Percentiles rank a stretch among this genome's conserved stretches.
Conservation (phyloP, 345 rosid species). For the Draba incana region DNA sequence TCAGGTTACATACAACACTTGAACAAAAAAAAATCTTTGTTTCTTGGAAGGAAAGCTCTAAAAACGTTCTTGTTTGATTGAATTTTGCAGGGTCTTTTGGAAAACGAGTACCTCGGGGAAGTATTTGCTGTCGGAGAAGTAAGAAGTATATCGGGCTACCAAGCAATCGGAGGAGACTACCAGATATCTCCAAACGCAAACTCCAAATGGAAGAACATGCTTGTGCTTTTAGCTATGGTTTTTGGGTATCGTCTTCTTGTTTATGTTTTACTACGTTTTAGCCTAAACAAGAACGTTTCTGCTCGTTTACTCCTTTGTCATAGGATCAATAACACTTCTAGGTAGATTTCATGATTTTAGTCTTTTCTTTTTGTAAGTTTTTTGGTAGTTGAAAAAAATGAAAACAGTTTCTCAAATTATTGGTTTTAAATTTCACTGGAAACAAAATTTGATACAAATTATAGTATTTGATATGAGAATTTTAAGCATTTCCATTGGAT, state of each 20-base stretch:
- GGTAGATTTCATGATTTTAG: neutral
- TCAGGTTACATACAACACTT: slow-evolving; percentile 57
- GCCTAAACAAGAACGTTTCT: slow-evolving; percentile 22
- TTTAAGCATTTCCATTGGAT: slow-evolving; percentile 31
- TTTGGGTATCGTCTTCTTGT: slow-evolving; percentile 72
- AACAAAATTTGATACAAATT: too few species aligned
- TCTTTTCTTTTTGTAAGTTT: slow-evolving; percentile 6
- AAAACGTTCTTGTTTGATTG: slow-evolving; percentile 8
- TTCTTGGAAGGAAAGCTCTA: neutral
- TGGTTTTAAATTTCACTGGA: neutral
- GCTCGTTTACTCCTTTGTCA: slow-evolving; percentile 29
- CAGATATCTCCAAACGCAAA: slow-evolving; percentile 71
- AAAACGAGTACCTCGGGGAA: slow-evolving; percentile 86
- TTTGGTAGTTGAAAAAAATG: slow-evolving; percentile 5
- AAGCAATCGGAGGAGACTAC: slow-evolving; percentile 71
- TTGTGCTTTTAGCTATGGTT: slow-evolving; percentile 80
- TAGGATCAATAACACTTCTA: slow-evolving; percentile 29
- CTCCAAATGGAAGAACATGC: slow-evolving; percentile 88
- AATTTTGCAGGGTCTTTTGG: slow-evolving; percentile 76
- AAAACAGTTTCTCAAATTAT: neutral
- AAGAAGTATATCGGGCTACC: slow-evolving; percentile 81
- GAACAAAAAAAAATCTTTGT: neutral
- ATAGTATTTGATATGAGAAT: too few species aligned
- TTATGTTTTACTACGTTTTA: slow-evolving; percentile 59
- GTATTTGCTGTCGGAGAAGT: slow-evolving; percentile 91